Evolutionary conservation across 2,329 filamentous ascomycete genomes (phyloP).

Genomic region (Penicillium rolfsii): DNA sequence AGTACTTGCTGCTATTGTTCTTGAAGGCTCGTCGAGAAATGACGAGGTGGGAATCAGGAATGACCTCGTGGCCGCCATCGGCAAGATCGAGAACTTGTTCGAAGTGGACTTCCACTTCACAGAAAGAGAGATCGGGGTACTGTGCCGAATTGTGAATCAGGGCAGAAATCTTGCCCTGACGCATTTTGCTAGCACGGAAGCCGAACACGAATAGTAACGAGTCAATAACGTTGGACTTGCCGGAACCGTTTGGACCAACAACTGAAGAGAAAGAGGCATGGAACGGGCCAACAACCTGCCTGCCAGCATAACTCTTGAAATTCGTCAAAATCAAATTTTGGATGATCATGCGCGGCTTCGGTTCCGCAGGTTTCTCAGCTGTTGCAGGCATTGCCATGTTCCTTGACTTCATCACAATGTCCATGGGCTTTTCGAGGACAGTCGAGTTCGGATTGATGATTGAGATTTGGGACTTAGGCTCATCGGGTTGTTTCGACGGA

Average conservation of each 20-base stretch:
- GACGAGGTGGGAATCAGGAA: constrained; percentile 81
- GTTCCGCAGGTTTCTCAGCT: constrained; percentile 72
- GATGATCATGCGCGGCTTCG: constrained; percentile 87
- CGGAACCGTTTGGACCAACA: constrained; percentile 95
- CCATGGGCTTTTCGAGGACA: constrained; percentile 84
- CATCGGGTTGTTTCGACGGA: constrained; percentile 47
- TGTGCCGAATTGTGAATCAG: constrained; percentile 95
- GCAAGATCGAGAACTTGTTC: constrained; percentile 90
- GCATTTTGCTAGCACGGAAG: constrained; percentile 98
- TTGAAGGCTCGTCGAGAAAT: constrained; percentile 94
- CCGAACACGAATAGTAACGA: constrained; percentile 98
- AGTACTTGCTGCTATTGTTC: constrained; percentile 98
- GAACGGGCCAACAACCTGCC: constrained; percentile 94
- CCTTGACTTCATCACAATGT: constrained; percentile 87
- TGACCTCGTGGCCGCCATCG: constrained; percentile 71
- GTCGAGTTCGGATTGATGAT: constrained; percentile 77
- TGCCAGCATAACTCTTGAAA: constrained; percentile 98
- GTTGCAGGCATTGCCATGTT: constrained; percentile 63
- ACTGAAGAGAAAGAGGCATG: constrained; percentile 97
- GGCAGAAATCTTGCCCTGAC: constrained; percentile 96
- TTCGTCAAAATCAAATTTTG: constrained; percentile 90
- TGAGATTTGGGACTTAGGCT: constrained; percentile 54
- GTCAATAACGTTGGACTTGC: constrained; percentile 98
- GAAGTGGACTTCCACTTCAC: constrained; percentile 96
- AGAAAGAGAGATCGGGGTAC: constrained; percentile 81